Percentiles rank a stretch among this genome's conserved stretches.
phyloP scores from a whole-genome alignment of 2,329 filamentous ascomycete species.

The Davidsoniella virescens region DNA sequence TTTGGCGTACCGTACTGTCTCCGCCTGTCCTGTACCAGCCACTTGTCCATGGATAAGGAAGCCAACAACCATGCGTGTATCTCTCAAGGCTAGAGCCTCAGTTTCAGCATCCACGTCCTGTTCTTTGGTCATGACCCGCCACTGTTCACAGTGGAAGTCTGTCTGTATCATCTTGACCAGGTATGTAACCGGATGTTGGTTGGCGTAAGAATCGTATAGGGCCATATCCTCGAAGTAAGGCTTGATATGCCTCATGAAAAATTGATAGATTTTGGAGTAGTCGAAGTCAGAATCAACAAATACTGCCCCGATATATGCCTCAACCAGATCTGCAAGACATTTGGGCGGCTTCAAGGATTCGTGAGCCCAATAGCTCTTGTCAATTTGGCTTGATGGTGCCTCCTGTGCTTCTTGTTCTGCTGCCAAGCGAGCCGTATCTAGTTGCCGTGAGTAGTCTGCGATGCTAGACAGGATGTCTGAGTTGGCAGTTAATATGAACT shows the following conservation, averaged over 20 bases:
- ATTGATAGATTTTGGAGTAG: conserved; percentile 53
- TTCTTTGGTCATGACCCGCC: conserved; percentile 38
- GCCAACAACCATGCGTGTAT: conserved; percentile 47
- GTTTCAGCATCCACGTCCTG: conserved; percentile 26
- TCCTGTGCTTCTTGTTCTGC: conserved; percentile 21
- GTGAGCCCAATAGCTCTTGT: conserved; percentile 51
- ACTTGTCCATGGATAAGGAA: conserved; percentile 61
- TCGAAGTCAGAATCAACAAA: conserved; percentile 81
- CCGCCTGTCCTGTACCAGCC: conserved; percentile 42
- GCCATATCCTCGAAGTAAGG: conserved; percentile 75
- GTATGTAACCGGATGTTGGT: conserved; percentile 67
- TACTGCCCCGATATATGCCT: conserved; percentile 75
- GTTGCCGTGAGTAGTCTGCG: conserved; percentile 14
- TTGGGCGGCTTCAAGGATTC: conserved; percentile 50
- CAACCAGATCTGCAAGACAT: conserved; percentile 67
- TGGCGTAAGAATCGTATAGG: conserved; percentile 75
- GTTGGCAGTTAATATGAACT: conserved; percentile 46
- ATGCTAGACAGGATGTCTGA: conserved; percentile 18
- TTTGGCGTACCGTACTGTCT: conserved; percentile 59
- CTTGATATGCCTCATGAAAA: conserved; percentile 60
- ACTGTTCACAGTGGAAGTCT: conserved; percentile 47
- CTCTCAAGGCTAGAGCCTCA: conserved; percentile 23
- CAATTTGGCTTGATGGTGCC: conserved; percentile 24
- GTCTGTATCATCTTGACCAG: conserved; percentile 47
- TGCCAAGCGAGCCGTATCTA: conserved; percentile 20